phyloP scores from a whole-genome alignment of 2,329 filamentous ascomycete species.

The Dactylella cylindrospora region DNA sequence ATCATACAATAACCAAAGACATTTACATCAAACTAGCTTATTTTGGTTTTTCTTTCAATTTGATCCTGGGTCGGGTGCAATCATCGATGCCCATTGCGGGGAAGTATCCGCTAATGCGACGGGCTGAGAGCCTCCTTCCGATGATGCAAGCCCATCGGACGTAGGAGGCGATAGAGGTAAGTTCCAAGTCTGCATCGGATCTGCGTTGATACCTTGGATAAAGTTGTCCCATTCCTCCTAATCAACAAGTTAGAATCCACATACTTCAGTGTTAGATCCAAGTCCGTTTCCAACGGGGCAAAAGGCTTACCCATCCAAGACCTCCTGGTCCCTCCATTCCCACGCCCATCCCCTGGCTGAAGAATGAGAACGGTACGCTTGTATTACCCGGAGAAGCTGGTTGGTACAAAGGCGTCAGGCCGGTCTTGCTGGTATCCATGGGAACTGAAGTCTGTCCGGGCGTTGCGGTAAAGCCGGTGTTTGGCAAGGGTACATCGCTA shows the following conservation, averaged over 20 bases:
- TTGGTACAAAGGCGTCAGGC: constrained; percentile 39
- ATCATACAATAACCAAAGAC: constrained; percentile 1
- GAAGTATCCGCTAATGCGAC: too few species aligned
- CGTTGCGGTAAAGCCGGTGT: constrained; percentile 36
- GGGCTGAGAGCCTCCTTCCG: constrained; percentile 18
- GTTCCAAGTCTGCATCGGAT: constrained; percentile 42
- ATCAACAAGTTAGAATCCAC: constrained; percentile 2
- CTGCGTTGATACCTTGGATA: constrained; percentile 47
- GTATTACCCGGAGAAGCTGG: constrained; percentile 25
- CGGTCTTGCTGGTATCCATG: constrained; percentile 36
- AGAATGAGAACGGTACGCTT: constrained; percentile 35
- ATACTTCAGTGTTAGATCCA: background rate
- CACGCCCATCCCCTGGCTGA: constrained; percentile 39
- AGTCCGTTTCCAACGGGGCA: background rate
- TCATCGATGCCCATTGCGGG: constrained; percentile 34
- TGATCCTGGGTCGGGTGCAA: constrained; percentile 33
- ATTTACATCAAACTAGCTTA: background rate
- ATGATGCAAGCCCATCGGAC: constrained; percentile 13
- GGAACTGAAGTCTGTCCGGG: constrained; percentile 30
- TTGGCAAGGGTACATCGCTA: constrained; percentile 16
- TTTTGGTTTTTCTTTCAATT: constrained; percentile 19
- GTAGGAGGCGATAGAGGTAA: constrained; percentile 24
- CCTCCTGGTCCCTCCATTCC: constrained; percentile 44
- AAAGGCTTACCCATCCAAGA: constrained; percentile 46
- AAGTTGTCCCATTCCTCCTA: constrained; percentile 49